Evolutionary conservation across 192 early-diverging fungal genomes (phyloP).

Genomic region (Dissophora ornata): DNA sequence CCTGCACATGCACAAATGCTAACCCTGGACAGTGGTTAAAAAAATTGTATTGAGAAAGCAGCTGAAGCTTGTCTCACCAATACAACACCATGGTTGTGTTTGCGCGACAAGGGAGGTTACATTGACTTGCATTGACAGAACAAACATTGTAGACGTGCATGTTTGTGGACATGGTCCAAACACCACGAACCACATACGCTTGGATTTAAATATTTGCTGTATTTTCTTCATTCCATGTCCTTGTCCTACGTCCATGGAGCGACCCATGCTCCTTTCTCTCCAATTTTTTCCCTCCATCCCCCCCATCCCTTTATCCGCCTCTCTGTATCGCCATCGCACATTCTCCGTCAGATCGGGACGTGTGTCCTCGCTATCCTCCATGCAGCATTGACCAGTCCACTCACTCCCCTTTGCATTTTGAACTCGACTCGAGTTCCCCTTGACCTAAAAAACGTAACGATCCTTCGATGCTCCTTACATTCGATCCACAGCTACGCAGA

Average conservation of each 20-base stretch:
- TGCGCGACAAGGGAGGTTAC: not conserved
- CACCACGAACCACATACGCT: slow-evolving; percentile 18
- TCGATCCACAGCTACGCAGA: not conserved
- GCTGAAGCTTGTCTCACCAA: no score
- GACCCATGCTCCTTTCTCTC: not conserved
- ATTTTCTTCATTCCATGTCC: not conserved
- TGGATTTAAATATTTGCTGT: not conserved
- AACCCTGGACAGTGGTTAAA: no score
- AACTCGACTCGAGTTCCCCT: not conserved
- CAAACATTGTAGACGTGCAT: not conserved
- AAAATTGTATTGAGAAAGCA: no score
- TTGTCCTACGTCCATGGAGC: not conserved
- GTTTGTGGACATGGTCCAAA: slow-evolving; percentile 8
- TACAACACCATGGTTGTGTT: no score
- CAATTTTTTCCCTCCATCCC: not conserved
- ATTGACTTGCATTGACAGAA: slow-evolving; percentile 12
- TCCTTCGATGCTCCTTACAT: not conserved
- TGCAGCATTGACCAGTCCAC: not conserved
- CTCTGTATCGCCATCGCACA: slow-evolving; percentile 6
- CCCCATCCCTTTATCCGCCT: not conserved
- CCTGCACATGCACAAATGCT: no score
- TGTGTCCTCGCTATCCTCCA: not conserved
- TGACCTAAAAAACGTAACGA: no score
- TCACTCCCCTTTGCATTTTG: not conserved
- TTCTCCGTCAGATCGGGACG: slow-evolving; percentile 17